Conservation (phyloP, 2,329 filamentous ascomycete genomes). For the Sporothrix globosa region DNA sequence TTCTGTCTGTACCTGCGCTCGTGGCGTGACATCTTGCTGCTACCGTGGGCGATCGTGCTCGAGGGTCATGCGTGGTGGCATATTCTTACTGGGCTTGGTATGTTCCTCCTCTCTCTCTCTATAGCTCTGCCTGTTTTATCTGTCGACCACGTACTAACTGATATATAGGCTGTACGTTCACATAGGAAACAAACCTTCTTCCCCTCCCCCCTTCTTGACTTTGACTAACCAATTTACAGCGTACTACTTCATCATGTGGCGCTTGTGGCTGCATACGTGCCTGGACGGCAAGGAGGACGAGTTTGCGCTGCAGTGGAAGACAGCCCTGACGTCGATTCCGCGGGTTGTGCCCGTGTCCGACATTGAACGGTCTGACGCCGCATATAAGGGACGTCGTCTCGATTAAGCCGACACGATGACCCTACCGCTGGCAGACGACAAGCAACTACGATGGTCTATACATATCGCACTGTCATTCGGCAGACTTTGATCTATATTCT, state of each 20-base stretch:
- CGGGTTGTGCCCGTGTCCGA: constrained; percentile 47
- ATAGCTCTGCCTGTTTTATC: neutral
- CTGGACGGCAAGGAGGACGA: constrained; percentile 73
- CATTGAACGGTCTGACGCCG: constrained; percentile 25
- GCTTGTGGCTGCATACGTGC: constrained; percentile 77
- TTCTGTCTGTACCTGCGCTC: constrained; percentile 67
- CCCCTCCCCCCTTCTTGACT: neutral
- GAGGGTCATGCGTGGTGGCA: constrained; percentile 67
- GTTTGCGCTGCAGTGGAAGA: constrained; percentile 71
- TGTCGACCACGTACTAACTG: too few relatives aligned
- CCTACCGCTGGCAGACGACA: neutral
- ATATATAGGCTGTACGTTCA: constrained; percentile 31
- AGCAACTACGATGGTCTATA: neutral
- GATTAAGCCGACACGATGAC: constrained; percentile 8
- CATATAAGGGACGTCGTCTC: constrained; percentile 38
- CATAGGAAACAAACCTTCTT: too few relatives aligned
- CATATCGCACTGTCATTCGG: neutral
- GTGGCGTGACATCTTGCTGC: constrained; percentile 68
- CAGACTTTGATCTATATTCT: neutral
- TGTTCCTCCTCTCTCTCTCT: constrained; percentile 29
- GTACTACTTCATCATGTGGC: constrained; percentile 84
- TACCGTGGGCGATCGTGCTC: constrained; percentile 79
- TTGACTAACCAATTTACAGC: constrained; percentile 47
- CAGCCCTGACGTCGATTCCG: constrained; percentile 57
- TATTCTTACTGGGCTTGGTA: constrained; percentile 75